Base-by-base conservation (phyloP, 106 monocot species). In the Alisma plantagoaquatica region DNA sequence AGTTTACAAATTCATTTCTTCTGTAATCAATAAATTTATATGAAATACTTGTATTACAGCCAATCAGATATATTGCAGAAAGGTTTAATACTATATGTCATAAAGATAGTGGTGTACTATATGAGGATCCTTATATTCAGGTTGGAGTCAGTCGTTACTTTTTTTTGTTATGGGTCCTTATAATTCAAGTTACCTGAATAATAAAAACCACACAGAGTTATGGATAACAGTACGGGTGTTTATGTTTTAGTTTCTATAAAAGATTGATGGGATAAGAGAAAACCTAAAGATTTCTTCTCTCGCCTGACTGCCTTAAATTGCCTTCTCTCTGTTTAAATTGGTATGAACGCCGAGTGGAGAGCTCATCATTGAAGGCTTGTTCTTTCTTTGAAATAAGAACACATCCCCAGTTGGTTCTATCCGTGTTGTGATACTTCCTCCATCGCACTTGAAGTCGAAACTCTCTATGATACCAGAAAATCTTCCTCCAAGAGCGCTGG, bases 401-500 rank as follows among this genome's bases (percentile, higher is more conserved):
- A 85, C 84, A 17, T 75, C 96, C 31, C 72, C 96, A 29, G 78
- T 98, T 64, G 28, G 19, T 46, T 85, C 84, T 51, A 85, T 98
- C 28, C 60, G 49, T 46, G 85, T 79, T 51, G 31, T 72, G 22
- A 82, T 98, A 60, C 72, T 98, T 31, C 96, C 96, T 26, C 96
- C 96, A 26, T 56, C 79, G 10, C 89, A 98, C 63, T 61, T 98
- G 27, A 90, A 76, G 32, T 66, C 81, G 62, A 85, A 98, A 59
- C 76, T 85, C 10, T 84, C 84, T 3, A 31, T 75, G 41, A 71
- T 90, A 21, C 96, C 96, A 54, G 96, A 98, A 14, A 98, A 78
- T 27, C 85, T 98, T 74, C 96, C 96, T 74, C 96, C 96, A 69
- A 84, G 96, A 72, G 89, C 96, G 57, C 96, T 89, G 82, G 96